Conservation (phyloP, 371 early-diverging fungal genomes). For the Funneliformis caledonium region DNA sequence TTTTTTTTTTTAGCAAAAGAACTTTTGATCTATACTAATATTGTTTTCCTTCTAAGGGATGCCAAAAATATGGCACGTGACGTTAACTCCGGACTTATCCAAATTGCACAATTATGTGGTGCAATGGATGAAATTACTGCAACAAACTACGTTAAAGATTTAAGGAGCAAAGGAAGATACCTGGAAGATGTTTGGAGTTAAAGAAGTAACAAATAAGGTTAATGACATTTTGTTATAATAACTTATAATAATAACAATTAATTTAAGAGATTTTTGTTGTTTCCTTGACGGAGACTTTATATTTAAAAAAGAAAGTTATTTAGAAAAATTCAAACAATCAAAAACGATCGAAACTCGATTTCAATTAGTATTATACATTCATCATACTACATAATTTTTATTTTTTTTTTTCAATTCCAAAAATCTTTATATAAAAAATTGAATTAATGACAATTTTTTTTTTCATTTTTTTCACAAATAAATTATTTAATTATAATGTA, state of each 20-base stretch:
- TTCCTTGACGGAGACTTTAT: background rate
- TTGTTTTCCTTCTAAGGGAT: constrained; percentile 58
- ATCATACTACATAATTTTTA: too few relatives aligned
- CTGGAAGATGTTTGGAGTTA: constrained; percentile 96
- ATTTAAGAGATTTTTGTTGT: background rate
- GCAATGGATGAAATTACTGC: constrained; percentile 73
- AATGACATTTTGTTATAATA: background rate
- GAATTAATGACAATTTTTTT: background rate
- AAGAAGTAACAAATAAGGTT: background rate
- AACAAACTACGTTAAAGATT: constrained; percentile 78
- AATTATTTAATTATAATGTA: background rate
- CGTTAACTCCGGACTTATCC: constrained; percentile 72
- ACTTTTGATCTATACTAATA: background rate
- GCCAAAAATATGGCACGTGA: constrained; percentile 96
- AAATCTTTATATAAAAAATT: background rate
- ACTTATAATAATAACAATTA: too few relatives aligned
- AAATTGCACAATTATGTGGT: constrained; percentile 73
- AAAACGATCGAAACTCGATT: too few relatives aligned
- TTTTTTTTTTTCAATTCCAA: too few relatives aligned
- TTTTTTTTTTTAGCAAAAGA: too few relatives aligned
- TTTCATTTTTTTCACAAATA: background rate
- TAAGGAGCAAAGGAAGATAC: constrained; percentile 82
- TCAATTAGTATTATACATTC: too few relatives aligned
- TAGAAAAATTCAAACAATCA: too few relatives aligned
- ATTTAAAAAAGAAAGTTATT: too few relatives aligned